Evolutionary conservation across 2,329 filamentous ascomycete species (phyloP).

Genomic region (Cladosporium velox): DNA sequence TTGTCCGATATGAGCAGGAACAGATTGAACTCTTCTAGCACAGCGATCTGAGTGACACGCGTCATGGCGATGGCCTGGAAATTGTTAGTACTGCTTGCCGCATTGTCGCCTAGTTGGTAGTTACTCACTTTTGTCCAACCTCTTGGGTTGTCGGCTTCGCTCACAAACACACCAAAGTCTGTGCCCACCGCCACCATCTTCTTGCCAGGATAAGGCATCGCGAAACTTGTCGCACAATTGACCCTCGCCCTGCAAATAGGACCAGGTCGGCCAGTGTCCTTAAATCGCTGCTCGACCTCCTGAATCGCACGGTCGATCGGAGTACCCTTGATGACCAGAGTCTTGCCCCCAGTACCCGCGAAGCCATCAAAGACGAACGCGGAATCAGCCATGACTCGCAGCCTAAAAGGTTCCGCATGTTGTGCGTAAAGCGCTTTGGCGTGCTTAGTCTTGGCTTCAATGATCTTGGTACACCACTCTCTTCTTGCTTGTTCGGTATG

Average conservation of each 20-base stretch:
- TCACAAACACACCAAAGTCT: conserved; percentile 89
- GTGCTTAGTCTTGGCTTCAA: conserved; percentile 91
- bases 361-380: conserved; percentile 79
- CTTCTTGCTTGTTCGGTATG: conserved; percentile 70
- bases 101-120: not conserved
- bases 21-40: conserved; percentile 92
- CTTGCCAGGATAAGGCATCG: conserved; percentile 70
- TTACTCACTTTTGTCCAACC: conserved; percentile 80
- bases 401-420: conserved; percentile 91
- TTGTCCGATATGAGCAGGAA: conserved; percentile 91
- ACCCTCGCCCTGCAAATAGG: conserved; percentile 83
- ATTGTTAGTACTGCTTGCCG: conserved; percentile 14
- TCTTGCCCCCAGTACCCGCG: conserved; percentile 53
- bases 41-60: conserved; percentile 86
- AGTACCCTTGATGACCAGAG: conserved; percentile 82
- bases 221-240: conserved; percentile 91
- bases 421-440: conserved; percentile 85
- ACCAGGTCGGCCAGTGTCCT: conserved; percentile 65
- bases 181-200: conserved; percentile 92
- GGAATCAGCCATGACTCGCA: conserved; percentile 88
- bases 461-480: conserved; percentile 92
- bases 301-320: conserved; percentile 88
- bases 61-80: conserved; percentile 70
- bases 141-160: conserved; percentile 83
- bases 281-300: conserved; percentile 78